Conservation (phyloP, 495 filamentous ascomycete genomes). For the Pseudomonodictys pantanalensis region DNA sequence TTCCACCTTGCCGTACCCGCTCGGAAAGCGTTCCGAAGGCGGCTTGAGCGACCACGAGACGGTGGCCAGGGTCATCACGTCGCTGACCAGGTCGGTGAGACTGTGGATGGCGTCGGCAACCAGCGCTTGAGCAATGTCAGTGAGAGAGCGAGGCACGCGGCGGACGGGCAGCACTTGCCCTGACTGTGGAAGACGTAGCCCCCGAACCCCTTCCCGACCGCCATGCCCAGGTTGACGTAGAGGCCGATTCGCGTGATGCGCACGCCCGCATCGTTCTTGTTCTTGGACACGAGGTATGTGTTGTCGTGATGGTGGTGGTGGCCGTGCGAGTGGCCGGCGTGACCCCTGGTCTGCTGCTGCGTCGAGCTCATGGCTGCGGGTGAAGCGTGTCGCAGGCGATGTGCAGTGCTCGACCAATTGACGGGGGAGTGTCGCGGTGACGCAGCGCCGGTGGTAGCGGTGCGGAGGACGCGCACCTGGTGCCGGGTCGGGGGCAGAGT, state of each 20-base stretch:
- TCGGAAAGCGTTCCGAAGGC: constrained; percentile 77
- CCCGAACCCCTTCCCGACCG: constrained; percentile 83
- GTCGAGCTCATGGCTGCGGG: constrained; percentile 39
- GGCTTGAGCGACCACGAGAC: constrained; percentile 86
- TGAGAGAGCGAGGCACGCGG: too few relatives aligned
- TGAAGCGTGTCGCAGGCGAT: constrained; percentile 31
- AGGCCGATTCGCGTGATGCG: constrained; percentile 91
- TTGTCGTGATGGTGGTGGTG: constrained; percentile 77
- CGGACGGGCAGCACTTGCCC: constrained; percentile 32
- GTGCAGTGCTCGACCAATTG: constrained; percentile 30
- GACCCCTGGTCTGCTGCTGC: constrained; percentile 50
- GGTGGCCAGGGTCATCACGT: constrained; percentile 88
- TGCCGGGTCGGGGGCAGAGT: constrained; percentile 9
- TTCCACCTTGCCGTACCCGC: constrained; percentile 96
- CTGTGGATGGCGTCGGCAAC: constrained; percentile 94
- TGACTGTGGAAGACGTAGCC: constrained; percentile 94
- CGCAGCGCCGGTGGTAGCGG: constrained; percentile 2
- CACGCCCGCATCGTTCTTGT: constrained; percentile 91
- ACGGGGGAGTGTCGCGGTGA: constrained; percentile 1
- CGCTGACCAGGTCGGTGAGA: constrained; percentile 89
- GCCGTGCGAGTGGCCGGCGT: constrained; percentile 45
- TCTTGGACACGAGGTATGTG: constrained; percentile 78
- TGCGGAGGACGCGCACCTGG: constrained; percentile 29
- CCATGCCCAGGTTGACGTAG: constrained; percentile 90
- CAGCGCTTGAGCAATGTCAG: constrained; percentile 53